Conservation (phyloP, 306 rosid genomes). For the Luffa aegyptiaca region DNA sequence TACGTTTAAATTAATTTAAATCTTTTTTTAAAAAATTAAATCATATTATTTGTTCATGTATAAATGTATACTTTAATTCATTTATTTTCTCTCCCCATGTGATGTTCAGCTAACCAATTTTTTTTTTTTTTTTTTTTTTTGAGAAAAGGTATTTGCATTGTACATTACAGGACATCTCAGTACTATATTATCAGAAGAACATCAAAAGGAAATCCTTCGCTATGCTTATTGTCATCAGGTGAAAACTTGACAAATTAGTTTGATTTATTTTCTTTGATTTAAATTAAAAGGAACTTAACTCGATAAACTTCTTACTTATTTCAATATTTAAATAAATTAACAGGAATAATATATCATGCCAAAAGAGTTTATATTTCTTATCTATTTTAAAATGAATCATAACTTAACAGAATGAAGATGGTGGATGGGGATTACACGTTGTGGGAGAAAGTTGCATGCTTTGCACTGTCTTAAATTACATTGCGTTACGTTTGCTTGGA, state of each 20-base stretch:
- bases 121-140: neutral
- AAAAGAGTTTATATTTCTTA: too few relatives aligned
- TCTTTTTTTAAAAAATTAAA: neutral
- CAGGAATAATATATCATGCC: too few relatives aligned
- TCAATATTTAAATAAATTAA: too few relatives aligned
- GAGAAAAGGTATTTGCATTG: conserved; percentile 25
- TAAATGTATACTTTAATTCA: neutral
- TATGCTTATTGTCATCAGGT: conserved; percentile 21
- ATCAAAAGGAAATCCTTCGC: conserved; percentile 37
- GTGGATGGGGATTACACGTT: conserved; percentile 8
- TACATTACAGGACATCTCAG: conserved; percentile 35
- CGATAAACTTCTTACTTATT: too few relatives aligned
- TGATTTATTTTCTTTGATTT: too few relatives aligned
- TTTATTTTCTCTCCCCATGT: neutral
- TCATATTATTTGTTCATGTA: too few relatives aligned
- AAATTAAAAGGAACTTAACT: too few relatives aligned
- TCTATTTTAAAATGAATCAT: too few relatives aligned
- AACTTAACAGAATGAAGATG: conserved; percentile 7
- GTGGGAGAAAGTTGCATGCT: conserved; percentile 3
- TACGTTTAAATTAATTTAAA: neutral
- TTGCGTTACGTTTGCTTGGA: conserved; percentile 4
- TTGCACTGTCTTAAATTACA: neutral
- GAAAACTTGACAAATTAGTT: neutral
- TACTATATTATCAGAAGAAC: conserved; percentile 17
- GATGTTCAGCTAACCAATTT: neutral